Conservation (phyloP, 495 filamentous ascomycete species). For the Aspergillus heteromorphus region DNA sequence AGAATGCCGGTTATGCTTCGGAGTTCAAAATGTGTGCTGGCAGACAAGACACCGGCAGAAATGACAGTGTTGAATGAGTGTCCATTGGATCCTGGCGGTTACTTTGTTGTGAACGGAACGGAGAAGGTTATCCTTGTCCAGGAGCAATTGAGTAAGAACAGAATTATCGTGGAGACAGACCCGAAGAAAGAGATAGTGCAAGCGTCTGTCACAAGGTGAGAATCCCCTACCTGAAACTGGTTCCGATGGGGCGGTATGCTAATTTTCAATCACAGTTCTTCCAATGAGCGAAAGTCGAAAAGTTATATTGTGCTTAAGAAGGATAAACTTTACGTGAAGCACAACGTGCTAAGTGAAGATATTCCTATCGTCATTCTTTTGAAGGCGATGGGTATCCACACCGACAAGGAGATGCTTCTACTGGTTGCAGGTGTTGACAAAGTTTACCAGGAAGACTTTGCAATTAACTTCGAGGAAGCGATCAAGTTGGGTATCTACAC, state of each 20-base stretch:
- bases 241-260: background rate
- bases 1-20: slow-evolving; percentile 94
- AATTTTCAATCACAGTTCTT: slow-evolving; percentile 57
- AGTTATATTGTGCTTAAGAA: slow-evolving; percentile 92
- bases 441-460: slow-evolving; percentile 86
- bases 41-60: slow-evolving; percentile 69
- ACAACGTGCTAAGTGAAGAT: slow-evolving; percentile 88
- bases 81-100: slow-evolving; percentile 91
- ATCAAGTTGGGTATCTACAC: slow-evolving; percentile 76
- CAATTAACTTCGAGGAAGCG: slow-evolving; percentile 89
- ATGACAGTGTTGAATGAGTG: slow-evolving; percentile 91
- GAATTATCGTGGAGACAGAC: slow-evolving; percentile 92
- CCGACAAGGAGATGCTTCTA: slow-evolving; percentile 88
- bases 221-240: background rate
- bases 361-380: slow-evolving; percentile 88
- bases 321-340: slow-evolving; percentile 78
- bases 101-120: slow-evolving; percentile 95
- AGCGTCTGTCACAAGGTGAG: slow-evolving; percentile 81
- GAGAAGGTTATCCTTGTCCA: slow-evolving; percentile 98
- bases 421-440: slow-evolving; percentile 80
- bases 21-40: slow-evolving; percentile 85
- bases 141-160: slow-evolving; percentile 97
- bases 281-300: slow-evolving; percentile 94
- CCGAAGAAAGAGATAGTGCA: slow-evolving; percentile 86
- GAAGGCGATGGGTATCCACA: slow-evolving; percentile 89